Evolutionary conservation across 2,329 filamentous ascomycete genomes (phyloP).

Genomic region (Alternaria panax): DNA sequence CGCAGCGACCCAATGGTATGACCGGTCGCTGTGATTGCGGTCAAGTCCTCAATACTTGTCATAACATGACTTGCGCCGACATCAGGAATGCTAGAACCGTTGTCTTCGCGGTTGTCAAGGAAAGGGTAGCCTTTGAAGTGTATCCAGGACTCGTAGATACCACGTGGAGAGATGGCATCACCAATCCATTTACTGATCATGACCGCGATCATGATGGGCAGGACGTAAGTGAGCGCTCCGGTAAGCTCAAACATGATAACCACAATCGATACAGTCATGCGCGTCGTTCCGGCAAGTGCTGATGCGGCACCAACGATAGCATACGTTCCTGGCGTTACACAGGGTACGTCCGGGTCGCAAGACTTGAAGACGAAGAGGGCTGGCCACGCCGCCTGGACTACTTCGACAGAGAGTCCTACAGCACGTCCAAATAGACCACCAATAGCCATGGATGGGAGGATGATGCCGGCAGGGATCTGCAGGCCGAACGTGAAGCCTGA

Average conservation of each 20-base stretch:
- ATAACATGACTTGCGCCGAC: constrained; percentile 87
- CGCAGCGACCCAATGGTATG: constrained; percentile 83
- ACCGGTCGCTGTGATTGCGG: constrained; percentile 83
- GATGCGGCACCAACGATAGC: constrained; percentile 95
- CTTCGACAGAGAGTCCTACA: constrained; percentile 86
- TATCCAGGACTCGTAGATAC: constrained; percentile 99
- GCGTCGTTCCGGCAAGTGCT: constrained; percentile 89
- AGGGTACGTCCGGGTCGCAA: constrained; percentile 85
- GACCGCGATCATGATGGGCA: constrained; percentile 98
- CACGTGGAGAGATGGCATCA: constrained; percentile 88
- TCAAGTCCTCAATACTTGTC: constrained; percentile 89
- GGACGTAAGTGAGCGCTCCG: constrained; percentile 91
- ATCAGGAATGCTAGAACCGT: constrained; percentile 71
- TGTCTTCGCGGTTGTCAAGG: constrained; percentile 85
- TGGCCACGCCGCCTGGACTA: constrained; percentile 82
- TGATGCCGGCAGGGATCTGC: constrained; percentile 92
- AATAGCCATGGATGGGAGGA: constrained; percentile 94
- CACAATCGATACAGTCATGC: constrained; percentile 97
- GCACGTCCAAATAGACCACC: constrained; percentile 90
- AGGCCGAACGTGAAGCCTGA: constrained; percentile 90
- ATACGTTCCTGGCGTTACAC: constrained; percentile 93
- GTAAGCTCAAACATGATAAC: constrained; percentile 99
- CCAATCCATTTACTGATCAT: constrained; percentile 99
- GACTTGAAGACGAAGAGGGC: constrained; percentile 77
- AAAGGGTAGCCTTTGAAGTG: constrained; percentile 95